These are phyloP conservation scores for Syzygium jambos DNA, from an alignment of 345 rosid genomes.

Conservation along the genomic window DNA sequence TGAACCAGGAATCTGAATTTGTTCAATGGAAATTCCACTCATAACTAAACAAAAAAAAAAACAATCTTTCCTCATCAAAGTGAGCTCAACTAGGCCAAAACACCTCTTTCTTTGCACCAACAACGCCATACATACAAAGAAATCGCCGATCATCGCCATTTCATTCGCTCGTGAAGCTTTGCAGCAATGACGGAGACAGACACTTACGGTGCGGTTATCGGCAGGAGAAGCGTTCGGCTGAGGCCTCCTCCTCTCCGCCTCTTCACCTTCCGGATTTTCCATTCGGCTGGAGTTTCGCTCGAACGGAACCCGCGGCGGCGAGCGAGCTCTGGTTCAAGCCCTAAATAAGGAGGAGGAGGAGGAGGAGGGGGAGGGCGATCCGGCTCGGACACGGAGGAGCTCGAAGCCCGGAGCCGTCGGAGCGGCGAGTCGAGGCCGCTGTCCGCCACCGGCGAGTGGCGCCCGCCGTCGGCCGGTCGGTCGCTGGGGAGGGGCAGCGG, in stretches of 20 bases:
- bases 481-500: not conserved
- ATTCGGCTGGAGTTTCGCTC: conserved; percentile 7
- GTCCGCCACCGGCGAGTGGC: not conserved
- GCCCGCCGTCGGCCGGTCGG: not conserved
- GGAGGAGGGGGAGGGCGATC: not conserved
- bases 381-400: not conserved
- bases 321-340: not conserved
- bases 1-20: not conserved
- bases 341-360: not conserved
- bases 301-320: not conserved
- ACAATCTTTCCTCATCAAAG: not conserved
- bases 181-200: not conserved
- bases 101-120: not conserved
- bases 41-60: not conserved
- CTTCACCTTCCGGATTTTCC: conserved; percentile 54
- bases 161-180: not conserved
- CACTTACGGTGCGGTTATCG: conserved; percentile 12
- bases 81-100: not conserved
- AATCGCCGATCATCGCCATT: not conserved
- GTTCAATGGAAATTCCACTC: not conserved
- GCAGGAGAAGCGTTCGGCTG: conserved; percentile 40
- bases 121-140: not conserved
- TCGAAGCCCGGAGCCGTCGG: not conserved
- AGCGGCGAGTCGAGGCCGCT: not conserved
- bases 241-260: conserved; percentile 64